Percentiles rank a stretch among this genome's conserved stretches.
Conservation (phyloP, 441 rosid species). For the Geranium incanum region DNA sequence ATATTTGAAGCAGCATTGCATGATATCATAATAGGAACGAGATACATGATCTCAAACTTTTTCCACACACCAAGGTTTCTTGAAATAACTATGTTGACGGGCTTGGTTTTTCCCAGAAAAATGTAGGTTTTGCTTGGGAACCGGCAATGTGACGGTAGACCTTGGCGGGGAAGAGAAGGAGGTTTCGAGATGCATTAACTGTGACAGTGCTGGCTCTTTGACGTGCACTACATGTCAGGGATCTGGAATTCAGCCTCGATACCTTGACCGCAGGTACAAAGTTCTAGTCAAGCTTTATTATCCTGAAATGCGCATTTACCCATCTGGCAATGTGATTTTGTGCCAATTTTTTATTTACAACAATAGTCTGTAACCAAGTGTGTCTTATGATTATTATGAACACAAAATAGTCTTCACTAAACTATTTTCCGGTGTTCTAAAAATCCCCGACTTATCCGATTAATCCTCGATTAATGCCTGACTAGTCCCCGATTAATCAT, state of each 20-base stretch:
- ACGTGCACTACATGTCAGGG: conserved; percentile 98
- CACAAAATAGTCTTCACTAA: too few species aligned
- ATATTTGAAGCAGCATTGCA: background rate
- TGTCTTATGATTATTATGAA: background rate
- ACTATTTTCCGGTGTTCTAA: too few species aligned
- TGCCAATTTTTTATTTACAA: background rate
- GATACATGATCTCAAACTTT: background rate
- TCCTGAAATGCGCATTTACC: conserved; percentile 25
- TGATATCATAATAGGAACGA: background rate
- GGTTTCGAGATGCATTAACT: conserved; percentile 47
- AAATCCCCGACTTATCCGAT: too few species aligned
- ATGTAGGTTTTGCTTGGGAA: conserved; percentile 81
- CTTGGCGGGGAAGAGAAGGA: too few species aligned
- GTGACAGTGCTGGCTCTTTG: conserved; percentile 74
- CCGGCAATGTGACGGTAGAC: conserved; percentile 39
- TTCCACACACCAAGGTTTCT: too few species aligned
- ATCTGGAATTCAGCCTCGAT: conserved; percentile 35
- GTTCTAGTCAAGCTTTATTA: too few species aligned
- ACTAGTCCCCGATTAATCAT: too few species aligned
- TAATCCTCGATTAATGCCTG: too few species aligned
- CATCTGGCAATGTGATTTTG: background rate
- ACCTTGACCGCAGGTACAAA: too few species aligned
- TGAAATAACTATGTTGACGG: too few species aligned
- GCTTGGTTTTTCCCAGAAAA: conserved; percentile 39
- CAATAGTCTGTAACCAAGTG: background rate